phyloP scores from a whole-genome alignment of 257 asterid species.

The Cynanchum wilfordii region DNA sequence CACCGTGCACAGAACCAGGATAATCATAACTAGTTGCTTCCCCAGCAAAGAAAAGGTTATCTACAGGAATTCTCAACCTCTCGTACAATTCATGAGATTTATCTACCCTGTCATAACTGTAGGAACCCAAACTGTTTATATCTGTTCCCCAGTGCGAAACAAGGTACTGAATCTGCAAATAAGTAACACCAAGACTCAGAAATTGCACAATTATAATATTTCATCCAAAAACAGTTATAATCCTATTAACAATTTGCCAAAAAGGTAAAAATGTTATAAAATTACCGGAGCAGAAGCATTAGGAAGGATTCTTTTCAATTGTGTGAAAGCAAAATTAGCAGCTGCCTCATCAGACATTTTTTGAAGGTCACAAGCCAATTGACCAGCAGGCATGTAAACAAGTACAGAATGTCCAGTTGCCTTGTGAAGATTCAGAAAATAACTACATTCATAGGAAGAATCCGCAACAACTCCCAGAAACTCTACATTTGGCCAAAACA shows the following conservation, averaged over 20 bases:
- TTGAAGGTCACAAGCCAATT: conserved; percentile 84
- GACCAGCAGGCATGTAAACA: conserved; percentile 97
- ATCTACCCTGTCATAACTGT: conserved; percentile 79
- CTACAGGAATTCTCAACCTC: conserved; percentile 74
- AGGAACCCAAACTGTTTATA: conserved; percentile 64
- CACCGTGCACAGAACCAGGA: conserved; percentile 94
- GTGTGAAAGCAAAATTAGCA: conserved; percentile 71
- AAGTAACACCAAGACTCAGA: neutral
- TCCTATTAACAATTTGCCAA: too few relatives aligned
- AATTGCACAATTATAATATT: neutral
- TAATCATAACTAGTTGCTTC: conserved; percentile 75
- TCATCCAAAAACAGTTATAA: too few relatives aligned
- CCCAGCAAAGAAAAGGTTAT: conserved; percentile 84
- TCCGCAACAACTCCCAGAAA: conserved; percentile 94
- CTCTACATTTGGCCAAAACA: conserved; percentile 98
- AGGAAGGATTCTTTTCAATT: conserved; percentile 79
- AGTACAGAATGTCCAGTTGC: conserved; percentile 91
- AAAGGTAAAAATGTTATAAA: neutral
- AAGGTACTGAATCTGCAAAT: conserved; percentile 65
- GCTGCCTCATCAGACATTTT: conserved; percentile 87
- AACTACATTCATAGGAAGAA: conserved; percentile 76
- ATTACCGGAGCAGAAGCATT: conserved; percentile 79
- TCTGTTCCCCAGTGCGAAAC: conserved; percentile 91
- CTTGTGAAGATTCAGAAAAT: conserved; percentile 94
- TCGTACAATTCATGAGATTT: conserved; percentile 76